Conservation (phyloP, 2,329 filamentous ascomycete genomes). For the Claviceps quebecensis region DNA sequence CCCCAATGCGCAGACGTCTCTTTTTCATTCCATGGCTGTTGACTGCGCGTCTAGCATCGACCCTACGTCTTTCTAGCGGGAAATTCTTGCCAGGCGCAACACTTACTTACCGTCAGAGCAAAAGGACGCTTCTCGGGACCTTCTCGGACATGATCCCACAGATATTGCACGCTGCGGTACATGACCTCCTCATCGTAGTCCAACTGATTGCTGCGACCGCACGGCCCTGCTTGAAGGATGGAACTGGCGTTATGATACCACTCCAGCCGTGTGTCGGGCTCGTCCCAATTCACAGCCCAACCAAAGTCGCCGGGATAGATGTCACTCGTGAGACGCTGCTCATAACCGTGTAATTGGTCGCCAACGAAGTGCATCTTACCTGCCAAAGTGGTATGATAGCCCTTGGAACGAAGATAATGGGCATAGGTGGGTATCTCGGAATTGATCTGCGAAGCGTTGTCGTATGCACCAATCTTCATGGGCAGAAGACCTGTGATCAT, state of each 20-base stretch:
- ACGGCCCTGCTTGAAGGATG: constrained; percentile 77
- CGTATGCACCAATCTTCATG: constrained; percentile 81
- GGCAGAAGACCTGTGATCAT: constrained; percentile 88
- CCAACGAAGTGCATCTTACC: constrained; percentile 98
- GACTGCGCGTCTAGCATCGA: not conserved
- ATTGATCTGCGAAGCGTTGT: constrained; percentile 75
- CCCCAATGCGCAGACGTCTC: not conserved
- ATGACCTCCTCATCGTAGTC: constrained; percentile 96
- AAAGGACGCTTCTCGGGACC: constrained; percentile 63
- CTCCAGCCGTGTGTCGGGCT: constrained; percentile 71
- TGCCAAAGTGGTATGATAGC: constrained; percentile 80
- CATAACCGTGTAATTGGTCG: constrained; percentile 87
- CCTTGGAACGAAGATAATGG: constrained; percentile 72
- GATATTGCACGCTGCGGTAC: constrained; percentile 76
- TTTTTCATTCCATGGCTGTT: not conserved
- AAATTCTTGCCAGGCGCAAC: not conserved
- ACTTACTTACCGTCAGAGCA: constrained; percentile 50
- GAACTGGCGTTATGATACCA: constrained; percentile 97
- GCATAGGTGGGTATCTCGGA: constrained; percentile 84
- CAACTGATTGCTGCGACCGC: constrained; percentile 83
- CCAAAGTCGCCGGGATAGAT: constrained; percentile 92
- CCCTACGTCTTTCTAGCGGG: not conserved
- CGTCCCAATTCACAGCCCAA: constrained; percentile 93
- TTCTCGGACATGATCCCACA: constrained; percentile 82
- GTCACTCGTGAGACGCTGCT: constrained; percentile 82